Percentiles rank a stretch among this genome's conserved stretches.
Conservation (phyloP, 352 stramenopile species). For the Pythium folliculosum region DNA sequence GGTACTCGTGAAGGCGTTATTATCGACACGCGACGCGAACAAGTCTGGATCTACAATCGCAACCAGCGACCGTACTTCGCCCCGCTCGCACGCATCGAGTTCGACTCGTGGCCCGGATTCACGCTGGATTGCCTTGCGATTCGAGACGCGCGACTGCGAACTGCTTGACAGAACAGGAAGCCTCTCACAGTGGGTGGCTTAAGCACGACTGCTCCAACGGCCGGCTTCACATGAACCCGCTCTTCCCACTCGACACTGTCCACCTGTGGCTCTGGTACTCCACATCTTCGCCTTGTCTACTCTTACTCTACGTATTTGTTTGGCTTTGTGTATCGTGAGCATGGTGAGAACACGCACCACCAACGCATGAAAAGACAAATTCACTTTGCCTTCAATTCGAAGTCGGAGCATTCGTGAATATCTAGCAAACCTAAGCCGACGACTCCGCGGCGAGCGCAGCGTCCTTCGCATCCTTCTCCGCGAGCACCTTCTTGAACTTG, state of each 20-base stretch:
- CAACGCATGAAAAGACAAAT: background rate
- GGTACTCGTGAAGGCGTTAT: conserved; percentile 31
- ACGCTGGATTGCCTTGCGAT: conserved; percentile 33
- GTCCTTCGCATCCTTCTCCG: conserved; percentile 56
- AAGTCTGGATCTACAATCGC: conserved; percentile 33
- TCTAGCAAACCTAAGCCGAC: conserved; percentile 13
- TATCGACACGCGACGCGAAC: conserved; percentile 29
- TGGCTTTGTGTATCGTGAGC: conserved; percentile 2
- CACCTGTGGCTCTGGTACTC: background rate
- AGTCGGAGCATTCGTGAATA: background rate
- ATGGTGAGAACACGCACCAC: too few species aligned
- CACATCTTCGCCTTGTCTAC: background rate
- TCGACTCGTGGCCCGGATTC: conserved; percentile 37
- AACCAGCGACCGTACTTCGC: conserved; percentile 22
- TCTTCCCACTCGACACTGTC: background rate
- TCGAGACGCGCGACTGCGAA: conserved; percentile 11
- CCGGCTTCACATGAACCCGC: background rate
- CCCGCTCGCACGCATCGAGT: conserved; percentile 30
- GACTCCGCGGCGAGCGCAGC: conserved; percentile 29
- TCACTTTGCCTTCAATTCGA: background rate
- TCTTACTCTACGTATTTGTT: background rate
- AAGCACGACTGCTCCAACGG: background rate
- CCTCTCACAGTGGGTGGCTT: background rate
- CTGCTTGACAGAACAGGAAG: background rate
- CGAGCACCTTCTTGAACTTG: conserved; percentile 80